Evolutionary conservation across 139 green algal species (phyloP), one percentile per base, ranked within the genome.

Genomic region (Picochlorum costavermella): DNA sequence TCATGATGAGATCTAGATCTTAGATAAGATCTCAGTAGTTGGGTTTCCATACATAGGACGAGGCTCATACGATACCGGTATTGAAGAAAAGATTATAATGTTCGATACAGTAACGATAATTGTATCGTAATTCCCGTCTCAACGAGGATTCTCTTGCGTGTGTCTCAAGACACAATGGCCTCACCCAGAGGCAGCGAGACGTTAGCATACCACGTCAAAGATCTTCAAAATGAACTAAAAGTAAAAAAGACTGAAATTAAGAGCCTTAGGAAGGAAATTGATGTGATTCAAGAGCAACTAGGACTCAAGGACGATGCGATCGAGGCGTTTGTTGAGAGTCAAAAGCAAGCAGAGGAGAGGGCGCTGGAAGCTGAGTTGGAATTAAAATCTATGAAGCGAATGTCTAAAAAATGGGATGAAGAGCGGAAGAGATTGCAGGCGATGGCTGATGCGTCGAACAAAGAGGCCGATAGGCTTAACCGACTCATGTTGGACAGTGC

Each of bases 381-480:
- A 31, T n/a, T 43, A 25, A 26, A 29, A 23, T 59, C 60, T 29
- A 23, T 53, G 60, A 43, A 45, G 4, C 14, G n/a, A 37, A 17
- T 16, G 17, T 20, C 13, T 43, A 14, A 31, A 16, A 64, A 70
- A 44, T 26, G 9, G 12, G 50, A 50, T 20, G n/a, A 44, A 31
- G 64, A 70, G 25, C 28, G 50, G 12, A 23, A 70, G 14, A 23
- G 29, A 30, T 46, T 62, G 25, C 13, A 49, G 36, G 6, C 17
- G 26, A 56, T 64, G 2, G 12, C 49, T 17, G 64, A 64, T 2
- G 31, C 23, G 14, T 56, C 64, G 17, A 48, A 51, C 8, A 6
- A n/a, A 17, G 64, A 70, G 23, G 64, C 64, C 14, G 64, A 70
- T 50, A 26, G 50, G 8, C 50, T 70, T 4, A 70, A 64, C 26